Percentiles rank a stretch among this genome's conserved stretches.
Conservation (phyloP, 768 basidiomycete species). For the Agaricus subrufescens region DNA sequence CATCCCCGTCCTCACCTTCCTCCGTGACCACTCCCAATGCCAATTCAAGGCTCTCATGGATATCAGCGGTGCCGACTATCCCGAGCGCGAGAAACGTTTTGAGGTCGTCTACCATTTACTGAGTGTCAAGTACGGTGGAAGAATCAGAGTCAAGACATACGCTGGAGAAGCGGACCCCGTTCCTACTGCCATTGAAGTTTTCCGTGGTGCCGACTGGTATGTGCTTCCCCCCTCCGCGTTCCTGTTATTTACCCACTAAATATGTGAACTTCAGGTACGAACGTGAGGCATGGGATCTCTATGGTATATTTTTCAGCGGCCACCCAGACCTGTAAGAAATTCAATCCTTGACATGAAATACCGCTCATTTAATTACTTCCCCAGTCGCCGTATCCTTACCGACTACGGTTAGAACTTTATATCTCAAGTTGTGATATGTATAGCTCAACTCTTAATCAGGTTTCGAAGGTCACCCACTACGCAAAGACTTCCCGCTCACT, state of each 20-base stretch:
- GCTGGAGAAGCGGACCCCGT: conserved; percentile 90
- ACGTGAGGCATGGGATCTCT: conserved; percentile 97
- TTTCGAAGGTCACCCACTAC: conserved; percentile 94
- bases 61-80: conserved; percentile 93
- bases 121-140: conserved; percentile 69
- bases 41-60: conserved; percentile 94
- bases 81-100: conserved; percentile 88
- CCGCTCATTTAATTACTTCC: conserved; percentile 13
- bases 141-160: conserved; percentile 97
- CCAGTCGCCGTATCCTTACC: conserved; percentile 91
- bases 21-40: conserved; percentile 92
- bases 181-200: conserved; percentile 75
- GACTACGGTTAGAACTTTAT: conserved; percentile 74
- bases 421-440: background rate
- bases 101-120: conserved; percentile 96
- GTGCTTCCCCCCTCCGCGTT: conserved; percentile 12
- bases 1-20: conserved; percentile 83
- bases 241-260: background rate
- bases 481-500: conserved; percentile 98
- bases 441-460: conserved; percentile 36
- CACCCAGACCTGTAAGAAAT: conserved; percentile 88
- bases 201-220: conserved; percentile 92
- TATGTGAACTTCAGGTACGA: conserved; percentile 65
- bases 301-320: conserved; percentile 90
- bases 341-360: conserved; percentile 14